These are phyloP conservation scores for Yamadazyma nakazawae DNA, from an alignment of 805 yeast genomes.

Conservation along the genomic window DNA sequence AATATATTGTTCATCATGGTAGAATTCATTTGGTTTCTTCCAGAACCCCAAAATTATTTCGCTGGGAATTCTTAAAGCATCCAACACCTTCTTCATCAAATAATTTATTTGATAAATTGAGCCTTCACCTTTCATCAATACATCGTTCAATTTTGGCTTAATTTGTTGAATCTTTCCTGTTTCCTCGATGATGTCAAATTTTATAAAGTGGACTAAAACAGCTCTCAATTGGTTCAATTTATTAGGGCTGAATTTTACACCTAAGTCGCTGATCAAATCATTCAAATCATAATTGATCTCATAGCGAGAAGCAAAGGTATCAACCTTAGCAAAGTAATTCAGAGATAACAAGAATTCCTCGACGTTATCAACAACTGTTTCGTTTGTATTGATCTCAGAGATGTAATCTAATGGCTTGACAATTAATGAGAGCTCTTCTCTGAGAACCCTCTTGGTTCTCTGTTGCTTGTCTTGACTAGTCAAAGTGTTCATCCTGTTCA, in stretches of 20 bases:
- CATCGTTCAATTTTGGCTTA: conserved; percentile 41
- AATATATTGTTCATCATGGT: conserved; percentile 49
- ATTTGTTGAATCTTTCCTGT: conserved; percentile 32
- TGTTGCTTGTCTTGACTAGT: conserved; percentile 64
- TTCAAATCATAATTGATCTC: conserved; percentile 30
- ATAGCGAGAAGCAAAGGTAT: conserved; percentile 32
- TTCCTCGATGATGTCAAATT: conserved; percentile 48
- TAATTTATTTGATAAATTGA: conserved; percentile 72
- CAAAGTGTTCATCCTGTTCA: conserved; percentile 71
- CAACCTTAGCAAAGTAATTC: conserved; percentile 23
- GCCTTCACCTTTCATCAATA: conserved; percentile 50
- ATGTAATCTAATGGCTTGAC: conserved; percentile 42
- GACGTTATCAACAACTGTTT: conserved; percentile 21
- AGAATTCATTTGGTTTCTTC: conserved; percentile 68
- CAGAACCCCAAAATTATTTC: conserved; percentile 80
- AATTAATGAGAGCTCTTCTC: conserved; percentile 35
- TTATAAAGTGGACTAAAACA: conserved; percentile 64
- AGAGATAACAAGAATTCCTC: conserved; percentile 17
- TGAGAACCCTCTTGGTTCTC: conserved; percentile 58
- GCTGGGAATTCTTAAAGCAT: conserved; percentile 64
- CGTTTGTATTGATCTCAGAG: conserved; percentile 42
- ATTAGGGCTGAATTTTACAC: conserved; percentile 35
- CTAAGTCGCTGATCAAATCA: conserved; percentile 40
- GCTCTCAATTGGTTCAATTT: conserved; percentile 56
- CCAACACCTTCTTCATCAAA: conserved; percentile 70